Percentiles rank a stretch among this genome's conserved stretches.
These are phyloP conservation scores for Ophiostoma ulmi DNA, from an alignment of 2,329 filamentous ascomycete species.

Conservation along the genomic window DNA sequence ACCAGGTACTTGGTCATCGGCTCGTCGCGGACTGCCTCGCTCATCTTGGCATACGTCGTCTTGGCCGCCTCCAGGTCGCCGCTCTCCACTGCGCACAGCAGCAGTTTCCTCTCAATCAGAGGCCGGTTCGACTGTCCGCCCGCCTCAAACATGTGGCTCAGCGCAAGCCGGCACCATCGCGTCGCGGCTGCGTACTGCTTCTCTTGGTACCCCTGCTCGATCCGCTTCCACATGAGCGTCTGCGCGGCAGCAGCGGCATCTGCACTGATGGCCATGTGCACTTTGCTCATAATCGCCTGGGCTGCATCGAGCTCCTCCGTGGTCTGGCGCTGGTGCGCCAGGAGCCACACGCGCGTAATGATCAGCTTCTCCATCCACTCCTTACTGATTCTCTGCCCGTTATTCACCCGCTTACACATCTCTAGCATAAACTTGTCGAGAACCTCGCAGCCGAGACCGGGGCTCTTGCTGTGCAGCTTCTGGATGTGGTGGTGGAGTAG, in stretches of 20 bases:
- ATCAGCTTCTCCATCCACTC: constrained; percentile 65
- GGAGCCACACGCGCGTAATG: constrained; percentile 63
- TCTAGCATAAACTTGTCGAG: constrained; percentile 60
- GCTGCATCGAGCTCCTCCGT: constrained; percentile 31
- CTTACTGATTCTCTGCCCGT: constrained; percentile 25
- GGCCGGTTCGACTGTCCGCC: constrained; percentile 61
- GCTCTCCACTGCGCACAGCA: constrained; percentile 61
- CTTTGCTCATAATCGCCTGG: constrained; percentile 40
- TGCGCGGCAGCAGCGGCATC: constrained; percentile 63
- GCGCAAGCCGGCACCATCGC: constrained; percentile 65
- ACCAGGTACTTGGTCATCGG: constrained; percentile 66
- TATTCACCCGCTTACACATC: constrained; percentile 39
- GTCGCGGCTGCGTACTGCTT: constrained; percentile 52
- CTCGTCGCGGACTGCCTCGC: constrained; percentile 52
- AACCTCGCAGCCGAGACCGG: constrained; percentile 43
- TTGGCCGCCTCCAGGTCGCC: constrained; percentile 52
- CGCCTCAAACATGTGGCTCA: constrained; percentile 61
- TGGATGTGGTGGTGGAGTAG: constrained; percentile 63
- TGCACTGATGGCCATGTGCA: constrained; percentile 47
- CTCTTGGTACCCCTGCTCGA: constrained; percentile 55
- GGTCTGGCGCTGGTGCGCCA: constrained; percentile 43
- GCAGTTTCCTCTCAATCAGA: constrained; percentile 66
- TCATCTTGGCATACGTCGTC: constrained; percentile 55
- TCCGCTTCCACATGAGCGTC: constrained; percentile 72
- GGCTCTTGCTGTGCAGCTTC: constrained; percentile 54